Evolutionary conservation across 495 filamentous ascomycete species (phyloP).

Genomic region (Neurospora sp.): DNA sequence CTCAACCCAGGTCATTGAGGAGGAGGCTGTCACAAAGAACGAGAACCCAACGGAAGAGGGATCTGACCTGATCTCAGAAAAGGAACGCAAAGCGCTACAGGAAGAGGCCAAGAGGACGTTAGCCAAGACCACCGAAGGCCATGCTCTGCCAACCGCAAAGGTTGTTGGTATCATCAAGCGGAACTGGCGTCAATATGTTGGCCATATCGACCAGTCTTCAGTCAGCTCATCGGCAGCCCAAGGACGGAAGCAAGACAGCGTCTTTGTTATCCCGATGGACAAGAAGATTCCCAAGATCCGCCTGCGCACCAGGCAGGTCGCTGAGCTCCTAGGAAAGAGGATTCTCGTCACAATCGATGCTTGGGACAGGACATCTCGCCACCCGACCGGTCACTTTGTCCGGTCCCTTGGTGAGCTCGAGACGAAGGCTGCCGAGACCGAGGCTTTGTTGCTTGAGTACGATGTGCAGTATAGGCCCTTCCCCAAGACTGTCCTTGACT

Average conservation of each 20-base stretch:
- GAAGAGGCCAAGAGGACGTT: conserved; percentile 86
- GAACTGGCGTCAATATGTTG: conserved; percentile 97
- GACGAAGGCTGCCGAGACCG: conserved; percentile 91
- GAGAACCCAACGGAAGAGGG: conserved; percentile 74
- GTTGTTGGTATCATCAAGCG: conserved; percentile 89
- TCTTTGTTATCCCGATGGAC: conserved; percentile 95
- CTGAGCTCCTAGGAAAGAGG: conserved; percentile 78
- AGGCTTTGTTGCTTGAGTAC: conserved; percentile 86
- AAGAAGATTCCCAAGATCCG: conserved; percentile 94
- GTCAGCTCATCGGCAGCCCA: conserved; percentile 58
- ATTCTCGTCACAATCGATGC: conserved; percentile 92
- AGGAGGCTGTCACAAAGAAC: conserved; percentile 84
- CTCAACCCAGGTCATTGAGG: conserved; percentile 89
- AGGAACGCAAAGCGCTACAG: conserved; percentile 73
- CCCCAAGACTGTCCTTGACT: conserved; percentile 88
- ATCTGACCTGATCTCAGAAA: conserved; percentile 69
- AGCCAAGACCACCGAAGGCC: conserved; percentile 64
- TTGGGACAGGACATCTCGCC: conserved; percentile 86
- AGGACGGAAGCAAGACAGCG: conserved; percentile 74
- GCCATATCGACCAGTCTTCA: conserved; percentile 82
- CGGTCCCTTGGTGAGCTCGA: conserved; percentile 87
- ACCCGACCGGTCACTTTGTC: conserved; percentile 89
- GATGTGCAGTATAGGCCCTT: conserved; percentile 98
- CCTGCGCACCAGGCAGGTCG: conserved; percentile 79
- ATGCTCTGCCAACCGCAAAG: conserved; percentile 80